Conservation (phyloP, 1,284 basidiomycete species). For the Rhodotorula sp. region DNA sequence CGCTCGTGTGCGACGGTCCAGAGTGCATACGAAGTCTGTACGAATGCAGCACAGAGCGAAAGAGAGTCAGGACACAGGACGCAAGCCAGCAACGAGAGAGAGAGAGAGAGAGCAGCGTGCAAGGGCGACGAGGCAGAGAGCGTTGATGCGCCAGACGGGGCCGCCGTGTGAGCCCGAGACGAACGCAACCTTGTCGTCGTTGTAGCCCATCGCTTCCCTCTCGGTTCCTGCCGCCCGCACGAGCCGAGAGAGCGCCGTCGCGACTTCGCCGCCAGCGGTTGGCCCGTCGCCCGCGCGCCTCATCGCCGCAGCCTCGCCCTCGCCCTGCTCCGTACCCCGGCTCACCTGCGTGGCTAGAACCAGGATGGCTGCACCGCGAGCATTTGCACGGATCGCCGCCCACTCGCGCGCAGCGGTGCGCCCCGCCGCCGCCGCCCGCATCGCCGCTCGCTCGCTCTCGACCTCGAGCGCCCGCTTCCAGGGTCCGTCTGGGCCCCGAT, state of each 20-base stretch:
- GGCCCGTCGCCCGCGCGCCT: neutral
- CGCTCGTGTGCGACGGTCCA: conserved; percentile 62
- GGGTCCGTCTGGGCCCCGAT: conserved; percentile 6
- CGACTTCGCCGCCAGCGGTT: neutral
- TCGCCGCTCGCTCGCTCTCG: conserved; percentile 12
- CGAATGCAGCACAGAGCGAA: neutral
- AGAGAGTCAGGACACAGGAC: conserved; percentile 3
- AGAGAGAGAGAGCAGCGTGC: conserved; percentile 57
- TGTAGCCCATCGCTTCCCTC: conserved; percentile 59
- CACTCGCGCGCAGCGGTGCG: conserved; percentile 11
- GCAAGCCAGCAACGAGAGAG: neutral
- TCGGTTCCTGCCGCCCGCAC: too few relatives aligned
- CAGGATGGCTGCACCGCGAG: conserved; percentile 3
- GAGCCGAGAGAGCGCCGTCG: too few relatives aligned
- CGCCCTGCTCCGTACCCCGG: neutral
- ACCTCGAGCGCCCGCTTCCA: conserved; percentile 15
- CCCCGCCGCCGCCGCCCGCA: conserved; percentile 9
- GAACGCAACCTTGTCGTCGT: conserved; percentile 80
- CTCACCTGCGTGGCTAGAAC: neutral
- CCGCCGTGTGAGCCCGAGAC: conserved; percentile 79
- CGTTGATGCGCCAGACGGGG: conserved; percentile 70
- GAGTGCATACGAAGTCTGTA: conserved; percentile 68
- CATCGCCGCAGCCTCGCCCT: neutral
- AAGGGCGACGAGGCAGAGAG: conserved; percentile 69
- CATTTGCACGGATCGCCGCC: neutral